Evolutionary conservation across 2,329 filamentous ascomycete species (phyloP), one percentile per base, ranked within the genome.

Genomic region (Fragosphaeria purpurea): DNA sequence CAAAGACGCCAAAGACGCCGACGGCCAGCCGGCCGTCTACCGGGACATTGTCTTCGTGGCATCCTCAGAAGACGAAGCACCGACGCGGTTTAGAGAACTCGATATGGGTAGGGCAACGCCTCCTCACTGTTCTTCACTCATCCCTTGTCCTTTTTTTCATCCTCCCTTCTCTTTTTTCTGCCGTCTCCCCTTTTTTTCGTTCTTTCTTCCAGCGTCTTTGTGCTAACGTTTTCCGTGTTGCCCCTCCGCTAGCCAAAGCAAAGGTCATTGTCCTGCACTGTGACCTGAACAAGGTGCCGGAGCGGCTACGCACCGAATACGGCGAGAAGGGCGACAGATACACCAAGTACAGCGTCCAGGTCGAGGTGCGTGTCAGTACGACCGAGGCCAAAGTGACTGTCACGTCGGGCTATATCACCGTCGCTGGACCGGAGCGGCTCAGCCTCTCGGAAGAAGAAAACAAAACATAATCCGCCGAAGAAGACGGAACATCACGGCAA

Each of bases 31-130:
- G n/a, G n/a, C 44, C 1, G 53, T 56, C 2, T 54, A 52, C 7
- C 51, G 59, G 33, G 57, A 60, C 4, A 55, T 60, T 32, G 47
- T 57, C 5, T 59, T 60, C 43, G 44, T 61, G 22, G 56, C 56
- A 4, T 57, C 54, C 4, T n/a, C 44, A 6, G 48, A 54, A 34
- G 46, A 54, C 7, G 53, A 57, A 8, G 52, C 55, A 7, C 54
- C 58, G 5, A 48, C 34, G 12, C 53, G 55, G 6, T 55, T 55
- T 41, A 47, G 45, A 8, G 50, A 53, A 30, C 45, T 57, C 5
- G 53, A 54, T 1, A 51, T 43, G 51, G 43, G 58, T 59, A 43
- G 6, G 50, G 22, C 22, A 22, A 22, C 3, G 22, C 22, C 22
- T 22, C 22, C 22, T 22, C 22, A 22, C 22, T 22, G 22, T 22